A percentile compares a stretch with the other conserved stretches of the same genome.
Conservation (phyloP, 345 rosid genomes). For the Eucalyptus viminalis region DNA sequence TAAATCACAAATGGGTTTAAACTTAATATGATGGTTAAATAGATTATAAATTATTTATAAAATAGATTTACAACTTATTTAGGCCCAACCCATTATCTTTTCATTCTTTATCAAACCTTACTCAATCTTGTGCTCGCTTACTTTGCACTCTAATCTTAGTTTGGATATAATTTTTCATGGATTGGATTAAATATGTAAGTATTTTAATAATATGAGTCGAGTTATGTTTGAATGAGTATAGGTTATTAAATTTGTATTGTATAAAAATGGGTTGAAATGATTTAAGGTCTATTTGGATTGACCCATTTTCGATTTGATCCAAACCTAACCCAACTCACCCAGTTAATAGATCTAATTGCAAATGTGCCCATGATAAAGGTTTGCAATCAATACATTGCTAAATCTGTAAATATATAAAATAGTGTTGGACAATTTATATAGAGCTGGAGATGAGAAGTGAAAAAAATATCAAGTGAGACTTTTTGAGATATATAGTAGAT, state of each 20-base stretch:
- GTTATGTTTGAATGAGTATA: background rate
- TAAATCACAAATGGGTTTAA: background rate
- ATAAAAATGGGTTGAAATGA: background rate
- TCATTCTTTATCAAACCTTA: no score
- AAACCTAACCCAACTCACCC: background rate
- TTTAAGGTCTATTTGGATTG: no score
- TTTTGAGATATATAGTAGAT: background rate
- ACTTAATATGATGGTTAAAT: no score
- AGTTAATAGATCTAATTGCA: accelerated
- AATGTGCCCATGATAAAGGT: background rate
- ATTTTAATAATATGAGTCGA: background rate
- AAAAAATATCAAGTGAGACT: background rate
- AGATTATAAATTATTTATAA: no score
- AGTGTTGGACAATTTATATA: background rate
- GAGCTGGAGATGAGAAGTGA: background rate
- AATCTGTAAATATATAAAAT: background rate
- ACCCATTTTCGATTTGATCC: background rate
- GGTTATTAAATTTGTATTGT: no score
- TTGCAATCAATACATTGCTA: background rate
- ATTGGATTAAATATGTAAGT: no score
- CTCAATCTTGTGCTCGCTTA: no score
- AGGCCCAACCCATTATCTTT: no score
- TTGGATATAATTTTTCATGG: no score
- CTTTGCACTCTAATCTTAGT: no score
- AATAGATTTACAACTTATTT: no score